Conservation (phyloP, 257 asterid genomes). For the Capsicum baccatum region DNA sequence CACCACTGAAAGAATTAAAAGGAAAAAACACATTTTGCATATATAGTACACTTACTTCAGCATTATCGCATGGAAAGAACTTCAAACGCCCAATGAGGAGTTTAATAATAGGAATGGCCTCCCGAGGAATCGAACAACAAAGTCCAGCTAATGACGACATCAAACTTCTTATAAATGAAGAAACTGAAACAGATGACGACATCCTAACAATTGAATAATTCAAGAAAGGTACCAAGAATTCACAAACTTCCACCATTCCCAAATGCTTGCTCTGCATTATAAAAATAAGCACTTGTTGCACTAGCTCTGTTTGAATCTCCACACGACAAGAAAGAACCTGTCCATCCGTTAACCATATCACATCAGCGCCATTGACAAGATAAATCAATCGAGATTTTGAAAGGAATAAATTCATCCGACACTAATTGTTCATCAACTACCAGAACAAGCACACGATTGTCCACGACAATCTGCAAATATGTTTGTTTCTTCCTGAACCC, state of each 20-base stretch:
- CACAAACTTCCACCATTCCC: conserved; percentile 73
- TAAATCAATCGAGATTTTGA: not conserved
- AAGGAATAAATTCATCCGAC: not conserved
- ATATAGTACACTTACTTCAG: conserved; percentile 66
- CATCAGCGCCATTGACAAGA: not conserved
- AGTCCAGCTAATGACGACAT: conserved; percentile 69
- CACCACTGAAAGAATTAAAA: not conserved
- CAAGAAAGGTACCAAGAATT: conserved; percentile 80
- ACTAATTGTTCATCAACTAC: conserved; percentile 8
- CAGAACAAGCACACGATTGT: not conserved
- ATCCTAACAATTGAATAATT: conserved; percentile 63
- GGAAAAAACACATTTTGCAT: conserved; percentile 27
- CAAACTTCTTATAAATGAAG: conserved; percentile 58
- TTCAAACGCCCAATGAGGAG: conserved; percentile 63
- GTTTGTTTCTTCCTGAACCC: not conserved
- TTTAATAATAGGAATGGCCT: conserved; percentile 72
- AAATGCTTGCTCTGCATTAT: conserved; percentile 65
- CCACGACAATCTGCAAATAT: not conserved
- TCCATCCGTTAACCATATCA: conserved; percentile 15
- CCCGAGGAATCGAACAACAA: conserved; percentile 72
- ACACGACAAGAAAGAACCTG: conserved; percentile 76
- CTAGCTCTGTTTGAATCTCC: conserved; percentile 73
- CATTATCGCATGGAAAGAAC: conserved; percentile 61
- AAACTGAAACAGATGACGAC: conserved; percentile 47
- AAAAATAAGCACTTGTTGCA: conserved; percentile 71